A percentile compares a stretch with the other conserved stretches of the same genome.
Evolutionary conservation across 345 rosid species (phyloP).

Genomic region (Adansonia digitata): DNA sequence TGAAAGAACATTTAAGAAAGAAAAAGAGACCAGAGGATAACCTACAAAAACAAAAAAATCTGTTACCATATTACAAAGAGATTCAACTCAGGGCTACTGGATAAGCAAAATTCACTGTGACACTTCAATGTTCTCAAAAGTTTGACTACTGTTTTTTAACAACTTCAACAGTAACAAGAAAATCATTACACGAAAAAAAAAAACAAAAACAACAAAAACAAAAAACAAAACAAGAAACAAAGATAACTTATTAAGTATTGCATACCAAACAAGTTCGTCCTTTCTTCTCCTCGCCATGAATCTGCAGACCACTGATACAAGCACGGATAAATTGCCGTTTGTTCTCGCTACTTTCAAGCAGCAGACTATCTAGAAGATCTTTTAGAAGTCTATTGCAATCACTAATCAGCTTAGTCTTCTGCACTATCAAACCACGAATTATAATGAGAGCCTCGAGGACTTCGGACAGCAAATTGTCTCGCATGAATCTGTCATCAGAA

Average conservation of each 20-base stretch:
- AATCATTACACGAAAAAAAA: not conserved
- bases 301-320: slow-evolving; percentile 85
- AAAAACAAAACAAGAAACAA: not conserved
- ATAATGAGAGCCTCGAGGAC: slow-evolving; percentile 94
- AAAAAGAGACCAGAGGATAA: not conserved
- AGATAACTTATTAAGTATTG: not conserved
- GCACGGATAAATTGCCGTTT: slow-evolving; percentile 89
- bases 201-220: not conserved
- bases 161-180: not conserved
- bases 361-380: slow-evolving; percentile 90
- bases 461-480: slow-evolving; percentile 76
- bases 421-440: slow-evolving; percentile 89
- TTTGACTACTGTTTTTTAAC: not conserved
- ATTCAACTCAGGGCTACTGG: not conserved
- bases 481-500: slow-evolving; percentile 71
- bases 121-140: not conserved
- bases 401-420: slow-evolving; percentile 94
- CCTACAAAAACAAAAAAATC: not conserved
- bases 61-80: not conserved
- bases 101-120: not conserved
- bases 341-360: slow-evolving; percentile 95
- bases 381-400: slow-evolving; percentile 88
- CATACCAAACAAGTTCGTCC: slow-evolving; percentile 83
- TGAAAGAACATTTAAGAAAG: not conserved
- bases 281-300: slow-evolving; percentile 80